Evolutionary conservation across 2,329 filamentous ascomycete genomes (phyloP).

Genomic region (Chaetomium sp.): DNA sequence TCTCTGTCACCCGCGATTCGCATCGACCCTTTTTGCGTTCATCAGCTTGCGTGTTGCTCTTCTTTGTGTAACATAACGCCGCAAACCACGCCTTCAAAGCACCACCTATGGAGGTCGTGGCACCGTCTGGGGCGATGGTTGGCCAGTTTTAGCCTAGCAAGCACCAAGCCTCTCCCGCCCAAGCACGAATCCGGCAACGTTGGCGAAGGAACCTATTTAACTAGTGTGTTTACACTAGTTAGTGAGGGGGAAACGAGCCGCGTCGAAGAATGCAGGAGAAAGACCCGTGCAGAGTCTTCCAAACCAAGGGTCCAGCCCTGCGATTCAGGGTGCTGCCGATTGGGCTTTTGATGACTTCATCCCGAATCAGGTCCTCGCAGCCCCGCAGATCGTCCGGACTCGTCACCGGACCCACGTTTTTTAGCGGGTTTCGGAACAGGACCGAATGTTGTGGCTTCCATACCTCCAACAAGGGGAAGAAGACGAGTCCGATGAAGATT

Average conservation of each 20-base stretch:
- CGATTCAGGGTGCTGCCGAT: constrained; percentile 3
- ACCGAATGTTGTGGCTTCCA: constrained; percentile 6
- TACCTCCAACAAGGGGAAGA: constrained; percentile 1
- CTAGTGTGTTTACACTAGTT: no score
- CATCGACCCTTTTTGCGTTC: background rate
- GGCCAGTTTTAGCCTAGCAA: constrained; percentile 9
- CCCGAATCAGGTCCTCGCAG: background rate
- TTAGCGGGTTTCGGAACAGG: constrained; percentile 11
- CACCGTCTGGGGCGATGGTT: constrained; percentile 24
- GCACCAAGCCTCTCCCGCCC: background rate
- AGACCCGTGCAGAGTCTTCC: background rate
- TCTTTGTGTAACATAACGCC: background rate
- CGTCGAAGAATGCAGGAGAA: background rate
- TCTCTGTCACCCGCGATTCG: no score
- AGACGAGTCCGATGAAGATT: background rate
- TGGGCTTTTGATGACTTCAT: constrained; percentile 18
- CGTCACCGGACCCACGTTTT: constrained; percentile 14
- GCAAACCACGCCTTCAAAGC: constrained; percentile 6
- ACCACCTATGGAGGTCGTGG: constrained; percentile 13
- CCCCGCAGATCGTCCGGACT: constrained; percentile 12
- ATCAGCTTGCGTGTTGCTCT: background rate
- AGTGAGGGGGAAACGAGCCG: background rate
- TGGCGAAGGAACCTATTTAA: background rate
- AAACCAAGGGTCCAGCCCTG: constrained; percentile 2
- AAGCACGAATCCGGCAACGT: background rate